These are phyloP conservation scores for Candida insectalens DNA, from an alignment of 805 yeast species.

Conservation along the genomic window DNA sequence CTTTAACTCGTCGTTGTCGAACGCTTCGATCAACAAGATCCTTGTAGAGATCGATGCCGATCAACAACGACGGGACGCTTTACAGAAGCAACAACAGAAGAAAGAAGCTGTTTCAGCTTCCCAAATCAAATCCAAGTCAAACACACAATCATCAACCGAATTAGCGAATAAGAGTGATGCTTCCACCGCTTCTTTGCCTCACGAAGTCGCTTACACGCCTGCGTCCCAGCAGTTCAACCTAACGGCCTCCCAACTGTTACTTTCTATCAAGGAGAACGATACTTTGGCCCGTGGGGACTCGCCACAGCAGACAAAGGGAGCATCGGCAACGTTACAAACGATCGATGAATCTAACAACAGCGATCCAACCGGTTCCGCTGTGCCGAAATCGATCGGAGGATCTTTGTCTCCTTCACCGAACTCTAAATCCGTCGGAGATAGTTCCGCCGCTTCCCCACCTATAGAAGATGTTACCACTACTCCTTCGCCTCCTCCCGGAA, in stretches of 20 bases:
- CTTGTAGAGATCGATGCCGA: constrained; percentile 28
- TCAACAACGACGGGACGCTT: constrained; percentile 6
- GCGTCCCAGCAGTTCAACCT: constrained; percentile 13
- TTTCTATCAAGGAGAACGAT: constrained; percentile 25
- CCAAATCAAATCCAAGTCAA: neutral
- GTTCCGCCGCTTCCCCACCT: neutral
- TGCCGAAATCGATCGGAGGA: neutral
- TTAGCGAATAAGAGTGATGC: neutral
- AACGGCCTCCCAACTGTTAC: constrained; percentile 25
- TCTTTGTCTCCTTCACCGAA: neutral
- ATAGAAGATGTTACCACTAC: neutral
- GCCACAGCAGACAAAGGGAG: neutral
- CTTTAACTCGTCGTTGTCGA: constrained; percentile 27
- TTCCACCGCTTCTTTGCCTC: constrained; percentile 11
- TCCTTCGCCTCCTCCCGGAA: neutral
- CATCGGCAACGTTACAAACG: neutral
- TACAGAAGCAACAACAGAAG: neutral
- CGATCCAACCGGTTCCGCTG: neutral
- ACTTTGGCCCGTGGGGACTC: constrained; percentile 10
- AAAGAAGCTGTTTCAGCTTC: no score
- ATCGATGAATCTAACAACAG: neutral
- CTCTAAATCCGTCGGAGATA: neutral
- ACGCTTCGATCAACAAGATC: constrained; percentile 27
- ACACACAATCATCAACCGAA: neutral
- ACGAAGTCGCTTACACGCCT: constrained; percentile 15